Base-by-base conservation (phyloP, 2,329 filamentous ascomycete species). In the Cordyceps cateniannulata region DNA sequence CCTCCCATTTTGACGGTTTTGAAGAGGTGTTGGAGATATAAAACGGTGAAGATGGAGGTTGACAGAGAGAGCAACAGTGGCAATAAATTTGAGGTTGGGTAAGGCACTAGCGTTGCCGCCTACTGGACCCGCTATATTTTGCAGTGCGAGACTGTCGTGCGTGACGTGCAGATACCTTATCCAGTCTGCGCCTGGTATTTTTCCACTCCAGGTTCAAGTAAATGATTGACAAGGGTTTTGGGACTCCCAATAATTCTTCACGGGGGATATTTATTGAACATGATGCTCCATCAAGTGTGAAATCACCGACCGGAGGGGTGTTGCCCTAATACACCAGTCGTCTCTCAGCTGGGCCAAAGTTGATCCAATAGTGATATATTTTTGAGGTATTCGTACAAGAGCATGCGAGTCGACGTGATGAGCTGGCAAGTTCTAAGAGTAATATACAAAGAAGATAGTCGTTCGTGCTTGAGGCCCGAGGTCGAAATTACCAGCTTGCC, bases 401-500 rank as follows among this genome's bases (percentile, higher is more conserved):
- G 32, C 44, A 35, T 38, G 8, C 35, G 35, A 12, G 14, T 50
- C 29, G 9, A 16, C 4, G 18, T 14, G 2, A 24, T 18, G 16
- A 12, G 14, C 25, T 25, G 25, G 24, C 27, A 35, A 35, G 42
- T 60, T 32, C 20, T 25, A 27, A 42, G 27, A 27, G 50, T 54
- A 59, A 55, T 56, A 44, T 63, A 64, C 54, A 62, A 42, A 42
- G 16, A 18, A 10, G 6, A 20, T 35, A 7, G 6, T 48, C 16
- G 20, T 29, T 45, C 38, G 20, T 20, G 18, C 10, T 59, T 24
- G 25, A 47, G 38, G n/a, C 2, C 32, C 40, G 8, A 16, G 38
- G 20, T 5, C 29, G 20, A 22, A 16, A 71, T 73, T 90, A 99
- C 95, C 95, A 99, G 76, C 90, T 96, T 54, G 95, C 95, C 81